Evolutionary conservation across 208 protist species (phyloP).

Genomic region (Crithidia brevicula): DNA sequence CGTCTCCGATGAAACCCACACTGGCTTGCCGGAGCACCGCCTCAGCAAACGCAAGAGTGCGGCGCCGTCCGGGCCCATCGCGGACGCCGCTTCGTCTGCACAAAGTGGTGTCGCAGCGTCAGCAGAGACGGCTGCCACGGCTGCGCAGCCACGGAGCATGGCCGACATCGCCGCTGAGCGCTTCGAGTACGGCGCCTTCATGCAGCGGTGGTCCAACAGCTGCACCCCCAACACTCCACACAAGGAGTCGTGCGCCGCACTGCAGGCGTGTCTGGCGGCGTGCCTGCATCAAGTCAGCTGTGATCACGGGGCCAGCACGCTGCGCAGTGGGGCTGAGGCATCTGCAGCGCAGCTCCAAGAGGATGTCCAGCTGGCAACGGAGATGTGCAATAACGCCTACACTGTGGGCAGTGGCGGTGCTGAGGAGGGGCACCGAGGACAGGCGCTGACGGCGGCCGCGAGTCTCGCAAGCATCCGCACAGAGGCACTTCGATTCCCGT

Average conservation of each 20-base stretch:
- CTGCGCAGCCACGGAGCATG: constrained; percentile 26
- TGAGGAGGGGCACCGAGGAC: not conserved
- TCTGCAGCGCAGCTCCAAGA: constrained; percentile 26
- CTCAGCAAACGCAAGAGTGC: constrained; percentile 21
- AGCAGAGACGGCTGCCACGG: not conserved
- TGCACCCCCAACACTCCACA: not conserved
- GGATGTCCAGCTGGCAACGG: constrained; percentile 11
- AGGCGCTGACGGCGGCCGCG: not conserved
- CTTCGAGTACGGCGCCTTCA: constrained; percentile 33
- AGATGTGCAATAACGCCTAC: not conserved
- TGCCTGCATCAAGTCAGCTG: constrained; percentile 24
- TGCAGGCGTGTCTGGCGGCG: constrained; percentile 22
- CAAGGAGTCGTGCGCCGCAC: not conserved
- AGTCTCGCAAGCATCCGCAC: not conserved
- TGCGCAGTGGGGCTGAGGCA: constrained; percentile 25
- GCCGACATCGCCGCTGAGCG: constrained; percentile 38
- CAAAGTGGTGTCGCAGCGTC: not conserved
- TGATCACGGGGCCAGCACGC: constrained; percentile 4
- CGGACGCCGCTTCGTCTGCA: not conserved
- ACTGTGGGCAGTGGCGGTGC: not conserved
- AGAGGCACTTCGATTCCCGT: not conserved
- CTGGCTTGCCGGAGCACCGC: constrained; percentile 4
- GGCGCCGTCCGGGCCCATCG: not conserved
- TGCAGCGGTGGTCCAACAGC: constrained; percentile 19
- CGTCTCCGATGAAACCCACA: constrained; percentile 6